Percentiles rank a stretch among this genome's conserved stretches.
phyloP scores from a whole-genome alignment of 2,329 filamentous ascomycete genomes.

The Penicillium psychrosexuale region DNA sequence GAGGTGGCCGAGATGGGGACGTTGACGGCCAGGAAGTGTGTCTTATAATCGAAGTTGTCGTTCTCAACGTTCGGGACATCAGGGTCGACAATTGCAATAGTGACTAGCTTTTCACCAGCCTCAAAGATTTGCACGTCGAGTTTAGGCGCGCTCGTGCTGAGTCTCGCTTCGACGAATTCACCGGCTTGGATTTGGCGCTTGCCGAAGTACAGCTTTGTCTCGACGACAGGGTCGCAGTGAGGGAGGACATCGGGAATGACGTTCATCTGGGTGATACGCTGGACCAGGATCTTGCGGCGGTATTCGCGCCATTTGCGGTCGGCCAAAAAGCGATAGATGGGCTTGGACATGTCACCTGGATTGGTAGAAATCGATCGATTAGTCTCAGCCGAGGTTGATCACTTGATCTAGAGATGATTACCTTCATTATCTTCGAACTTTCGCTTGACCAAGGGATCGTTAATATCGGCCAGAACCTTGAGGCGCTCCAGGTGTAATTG shows the following conservation, averaged over 20 bases:
- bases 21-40: constrained; percentile 81
- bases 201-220: constrained; percentile 79
- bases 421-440: constrained; percentile 88
- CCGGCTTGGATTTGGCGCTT: constrained; percentile 69
- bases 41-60: constrained; percentile 75
- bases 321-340: constrained; percentile 88
- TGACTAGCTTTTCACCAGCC: constrained; percentile 74
- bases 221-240: constrained; percentile 70
- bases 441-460: constrained; percentile 90
- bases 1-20: constrained; percentile 61
- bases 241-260: constrained; percentile 86
- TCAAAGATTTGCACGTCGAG: constrained; percentile 84
- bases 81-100: constrained; percentile 79
- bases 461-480: constrained; percentile 90
- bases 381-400: constrained; percentile 11
- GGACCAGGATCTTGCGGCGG: constrained; percentile 72
- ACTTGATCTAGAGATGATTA: constrained; percentile 40
- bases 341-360: constrained; percentile 88
- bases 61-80: constrained; percentile 78
- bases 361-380: constrained; percentile 14
- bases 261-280: constrained; percentile 82
- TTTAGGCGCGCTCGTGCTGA: constrained; percentile 70
- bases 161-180: constrained; percentile 68
- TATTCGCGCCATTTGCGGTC: constrained; percentile 84
- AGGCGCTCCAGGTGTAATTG: constrained; percentile 68